Conservation (phyloP, 192 early-diverging fungal species). For the Spinellus fusiger region DNA sequence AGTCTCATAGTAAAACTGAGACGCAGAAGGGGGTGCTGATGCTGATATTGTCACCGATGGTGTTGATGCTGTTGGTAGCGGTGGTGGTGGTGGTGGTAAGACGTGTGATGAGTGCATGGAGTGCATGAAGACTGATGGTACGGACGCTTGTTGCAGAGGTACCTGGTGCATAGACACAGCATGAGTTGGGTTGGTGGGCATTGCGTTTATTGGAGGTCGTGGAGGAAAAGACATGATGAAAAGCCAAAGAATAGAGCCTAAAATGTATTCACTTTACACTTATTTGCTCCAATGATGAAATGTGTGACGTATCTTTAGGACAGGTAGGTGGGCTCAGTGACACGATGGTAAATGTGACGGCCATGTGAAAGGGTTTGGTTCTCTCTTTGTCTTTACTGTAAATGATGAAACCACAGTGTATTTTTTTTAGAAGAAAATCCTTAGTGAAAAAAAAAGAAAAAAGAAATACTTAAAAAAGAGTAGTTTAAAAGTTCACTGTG, state of each 20-base stretch:
- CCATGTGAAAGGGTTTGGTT: too few species aligned
- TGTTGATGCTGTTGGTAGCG: not conserved
- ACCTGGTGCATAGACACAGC: not conserved
- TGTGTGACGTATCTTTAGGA: too few species aligned
- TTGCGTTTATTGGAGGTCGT: not conserved
- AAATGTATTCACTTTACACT: too few species aligned
- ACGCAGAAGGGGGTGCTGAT: not conserved
- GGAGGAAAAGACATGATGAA: not conserved
- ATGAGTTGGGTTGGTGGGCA: not conserved
- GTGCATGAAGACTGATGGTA: not conserved
- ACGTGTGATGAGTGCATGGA: not conserved
- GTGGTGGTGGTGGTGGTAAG: not conserved
- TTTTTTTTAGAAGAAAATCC: not conserved
- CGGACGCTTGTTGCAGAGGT: not conserved
- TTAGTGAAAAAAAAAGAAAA: too few species aligned
- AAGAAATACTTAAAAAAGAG: too few species aligned
- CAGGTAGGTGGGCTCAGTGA: too few species aligned
- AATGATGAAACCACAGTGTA: not conserved
- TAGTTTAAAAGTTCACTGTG: too few species aligned
- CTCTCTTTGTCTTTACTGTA: not conserved
- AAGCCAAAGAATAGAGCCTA: not conserved
- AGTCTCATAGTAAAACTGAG: too few species aligned
- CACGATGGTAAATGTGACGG: too few species aligned
- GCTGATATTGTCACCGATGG: not conserved
- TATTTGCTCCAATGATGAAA: too few species aligned